Conservation (phyloP, 139 green algal genomes). For the Pseudopediastrum boryanum region DNA sequence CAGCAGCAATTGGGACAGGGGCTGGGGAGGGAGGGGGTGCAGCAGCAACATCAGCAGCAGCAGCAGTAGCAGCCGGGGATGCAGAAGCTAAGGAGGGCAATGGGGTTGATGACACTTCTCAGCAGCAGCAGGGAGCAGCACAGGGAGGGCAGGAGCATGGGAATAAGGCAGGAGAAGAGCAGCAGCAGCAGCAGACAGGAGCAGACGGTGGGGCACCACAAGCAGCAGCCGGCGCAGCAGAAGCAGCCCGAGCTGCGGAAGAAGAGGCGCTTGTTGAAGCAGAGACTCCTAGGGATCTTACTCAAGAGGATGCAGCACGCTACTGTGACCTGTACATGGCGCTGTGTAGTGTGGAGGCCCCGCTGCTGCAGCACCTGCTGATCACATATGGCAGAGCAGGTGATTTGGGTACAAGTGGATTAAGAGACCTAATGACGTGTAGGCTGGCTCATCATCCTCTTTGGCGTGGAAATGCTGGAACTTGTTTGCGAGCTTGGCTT, state of each 20-base stretch:
- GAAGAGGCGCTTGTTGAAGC: too few species aligned
- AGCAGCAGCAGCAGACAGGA: not conserved
- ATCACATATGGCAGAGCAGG: conserved; percentile 46
- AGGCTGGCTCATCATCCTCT: too few species aligned
- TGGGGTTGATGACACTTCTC: too few species aligned
- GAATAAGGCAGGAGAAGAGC: not conserved
- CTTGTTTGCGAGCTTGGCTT: too few species aligned
- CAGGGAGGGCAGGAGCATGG: not conserved
- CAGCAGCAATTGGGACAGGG: not conserved
- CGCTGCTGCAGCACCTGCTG: conserved; percentile 64
- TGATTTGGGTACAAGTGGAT: not conserved
- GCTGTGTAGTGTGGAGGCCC: conserved; percentile 66
- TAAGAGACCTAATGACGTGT: too few species aligned
- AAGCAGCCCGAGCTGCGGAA: not conserved
- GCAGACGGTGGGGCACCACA: not conserved
- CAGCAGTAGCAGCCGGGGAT: conserved; percentile 18
- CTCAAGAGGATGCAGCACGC: conserved; percentile 42
- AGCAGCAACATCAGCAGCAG: conserved; percentile 17
- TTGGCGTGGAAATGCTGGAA: too few species aligned
- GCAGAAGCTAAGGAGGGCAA: too few species aligned
- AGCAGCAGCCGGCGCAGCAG: conserved; percentile 10
- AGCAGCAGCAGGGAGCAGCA: conserved; percentile 4
- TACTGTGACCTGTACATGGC: conserved; percentile 68
- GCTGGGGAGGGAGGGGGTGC: not conserved
- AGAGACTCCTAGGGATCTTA: conserved; percentile 1